Conservation (phyloP, 805 yeast species). For the Kluyveromyces lactis region DNA sequence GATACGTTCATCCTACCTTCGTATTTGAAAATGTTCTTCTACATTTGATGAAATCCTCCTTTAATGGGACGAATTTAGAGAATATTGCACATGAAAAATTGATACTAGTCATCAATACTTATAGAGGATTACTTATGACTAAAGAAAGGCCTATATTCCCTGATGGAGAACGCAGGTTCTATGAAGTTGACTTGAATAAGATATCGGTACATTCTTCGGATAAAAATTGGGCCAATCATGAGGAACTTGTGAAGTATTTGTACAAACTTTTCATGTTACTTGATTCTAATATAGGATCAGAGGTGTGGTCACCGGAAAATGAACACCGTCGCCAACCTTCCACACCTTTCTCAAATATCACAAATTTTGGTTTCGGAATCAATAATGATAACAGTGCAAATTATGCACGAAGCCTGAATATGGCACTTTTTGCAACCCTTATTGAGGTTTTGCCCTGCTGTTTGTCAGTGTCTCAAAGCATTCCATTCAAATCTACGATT, state of each 20-base stretch:
- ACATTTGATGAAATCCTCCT: constrained; percentile 56
- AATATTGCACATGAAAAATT: constrained; percentile 60
- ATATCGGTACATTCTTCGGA: constrained; percentile 27
- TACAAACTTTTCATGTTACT: constrained; percentile 47
- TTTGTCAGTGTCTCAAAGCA: constrained; percentile 34
- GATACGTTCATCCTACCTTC: constrained; percentile 70
- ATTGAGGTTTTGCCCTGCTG: constrained; percentile 74
- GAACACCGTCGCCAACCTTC: constrained; percentile 29
- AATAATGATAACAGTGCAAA: constrained; percentile 29
- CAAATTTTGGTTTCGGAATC: constrained; percentile 35
- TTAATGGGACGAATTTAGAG: constrained; percentile 53
- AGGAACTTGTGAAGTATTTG: constrained; percentile 57
- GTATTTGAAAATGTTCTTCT: constrained; percentile 69
- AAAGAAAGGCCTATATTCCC: constrained; percentile 71
- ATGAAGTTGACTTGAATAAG: constrained; percentile 27
- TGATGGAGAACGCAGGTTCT: constrained; percentile 28
- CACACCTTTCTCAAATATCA: constrained; percentile 28
- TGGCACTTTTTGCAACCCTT: constrained; percentile 60
- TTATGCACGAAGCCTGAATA: constrained; percentile 30
- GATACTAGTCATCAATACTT: constrained; percentile 61
- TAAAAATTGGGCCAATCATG: constrained; percentile 40
- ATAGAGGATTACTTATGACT: constrained; percentile 62
- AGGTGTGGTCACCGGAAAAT: constrained; percentile 30
- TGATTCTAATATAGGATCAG: constrained; percentile 52
- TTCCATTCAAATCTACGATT: constrained; percentile 54